These are phyloP conservation scores for Globisporangium okanoganense DNA, from an alignment of 352 stramenopile genomes.

Conservation along the genomic window DNA sequence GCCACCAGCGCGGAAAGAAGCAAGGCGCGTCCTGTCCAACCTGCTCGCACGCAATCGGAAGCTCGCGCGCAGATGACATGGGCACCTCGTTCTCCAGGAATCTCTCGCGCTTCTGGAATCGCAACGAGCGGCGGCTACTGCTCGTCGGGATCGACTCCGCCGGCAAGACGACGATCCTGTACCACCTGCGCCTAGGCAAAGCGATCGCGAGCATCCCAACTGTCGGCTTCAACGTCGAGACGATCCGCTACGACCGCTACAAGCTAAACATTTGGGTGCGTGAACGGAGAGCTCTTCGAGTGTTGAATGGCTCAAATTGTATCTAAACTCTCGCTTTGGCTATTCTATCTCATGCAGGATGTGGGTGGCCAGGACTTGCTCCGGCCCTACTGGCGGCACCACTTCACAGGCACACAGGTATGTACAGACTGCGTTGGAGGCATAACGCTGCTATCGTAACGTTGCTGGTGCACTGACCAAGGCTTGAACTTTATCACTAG, in stretches of 20 bases:
- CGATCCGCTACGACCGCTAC: conserved; percentile 62
- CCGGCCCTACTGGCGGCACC: conserved; percentile 78
- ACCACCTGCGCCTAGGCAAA: conserved; percentile 74
- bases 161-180: conserved; percentile 82
- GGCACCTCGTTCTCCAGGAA: conserved; percentile 64
- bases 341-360: conserved; percentile 33
- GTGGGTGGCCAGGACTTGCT: conserved; percentile 78
- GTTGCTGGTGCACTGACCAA: not conserved
- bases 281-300: not conserved
- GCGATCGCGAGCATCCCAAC: conserved; percentile 77
- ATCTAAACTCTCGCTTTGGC: not conserved
- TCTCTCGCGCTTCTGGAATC: conserved; percentile 67
- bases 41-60: not conserved
- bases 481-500: conserved; percentile 15
- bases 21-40: not conserved
- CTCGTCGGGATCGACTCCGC: conserved; percentile 73
- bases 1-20: not conserved
- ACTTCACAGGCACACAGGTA: conserved; percentile 83
- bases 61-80: conserved; percentile 44
- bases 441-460: not conserved
- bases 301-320: not conserved
- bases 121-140: conserved; percentile 70
- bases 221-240: conserved; percentile 82
- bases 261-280: conserved; percentile 80
- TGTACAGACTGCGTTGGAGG: not conserved